A percentile compares a stretch with the other conserved stretches of the same genome.
These are phyloP conservation scores for Fraxinus sp. DNA, from an alignment of 305 asterid genomes.

Conservation along the genomic window DNA sequence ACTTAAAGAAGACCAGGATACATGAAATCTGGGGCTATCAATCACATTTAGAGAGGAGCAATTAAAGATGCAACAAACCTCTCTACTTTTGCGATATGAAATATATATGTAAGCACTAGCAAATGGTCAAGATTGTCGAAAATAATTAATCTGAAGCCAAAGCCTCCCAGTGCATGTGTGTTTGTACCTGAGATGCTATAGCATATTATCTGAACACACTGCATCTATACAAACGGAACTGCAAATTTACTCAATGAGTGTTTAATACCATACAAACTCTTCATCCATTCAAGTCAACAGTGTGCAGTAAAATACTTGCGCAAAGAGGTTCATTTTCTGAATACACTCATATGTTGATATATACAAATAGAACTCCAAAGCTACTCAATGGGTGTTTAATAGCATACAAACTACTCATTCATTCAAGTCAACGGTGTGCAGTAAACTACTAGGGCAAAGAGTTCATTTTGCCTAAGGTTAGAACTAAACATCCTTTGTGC, in stretches of 20 bases:
- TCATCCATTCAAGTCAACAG: neutral
- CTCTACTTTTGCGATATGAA: neutral
- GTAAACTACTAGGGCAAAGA: neutral
- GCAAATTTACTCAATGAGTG: neutral
- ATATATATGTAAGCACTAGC: slow-evolving; percentile 1
- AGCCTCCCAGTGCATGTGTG: neutral
- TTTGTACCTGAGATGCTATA: neutral
- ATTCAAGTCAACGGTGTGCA: neutral
- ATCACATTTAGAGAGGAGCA: slow-evolving; percentile 7
- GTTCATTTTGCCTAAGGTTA: neutral
- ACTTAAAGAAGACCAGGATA: neutral
- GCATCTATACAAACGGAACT: slow-evolving; percentile 4
- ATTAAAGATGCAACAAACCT: neutral
- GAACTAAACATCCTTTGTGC: neutral
- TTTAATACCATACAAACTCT: neutral
- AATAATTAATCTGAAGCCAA: slow-evolving; percentile 9
- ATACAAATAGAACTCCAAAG: neutral
- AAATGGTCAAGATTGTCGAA: neutral
- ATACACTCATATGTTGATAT: neutral
- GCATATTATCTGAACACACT: neutral
- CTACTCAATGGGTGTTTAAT: neutral
- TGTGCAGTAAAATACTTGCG: neutral
- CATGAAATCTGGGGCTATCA: neutral
- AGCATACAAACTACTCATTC: neutral
- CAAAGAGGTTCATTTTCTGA: neutral